phyloP scores from a whole-genome alignment of 352 stramenopile genomes.

The Globisporangium orthogonon region DNA sequence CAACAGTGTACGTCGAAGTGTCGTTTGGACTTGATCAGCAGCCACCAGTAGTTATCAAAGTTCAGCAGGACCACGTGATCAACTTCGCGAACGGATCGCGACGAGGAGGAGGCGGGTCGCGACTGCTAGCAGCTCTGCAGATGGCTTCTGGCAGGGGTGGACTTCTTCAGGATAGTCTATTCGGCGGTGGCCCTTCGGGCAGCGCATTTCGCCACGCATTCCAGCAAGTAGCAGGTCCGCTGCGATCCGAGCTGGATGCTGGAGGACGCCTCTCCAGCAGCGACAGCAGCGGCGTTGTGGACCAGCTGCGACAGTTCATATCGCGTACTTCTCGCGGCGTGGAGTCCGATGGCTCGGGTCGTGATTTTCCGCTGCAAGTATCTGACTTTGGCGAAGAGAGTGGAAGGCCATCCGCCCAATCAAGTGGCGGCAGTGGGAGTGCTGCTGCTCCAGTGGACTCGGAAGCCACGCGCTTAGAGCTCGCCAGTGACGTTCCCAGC shows the following conservation, averaged over 20 bases:
- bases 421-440: background rate
- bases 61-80: conserved; percentile 50
- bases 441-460: background rate
- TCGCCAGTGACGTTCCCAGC: conserved; percentile 4
- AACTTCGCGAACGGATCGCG: conserved; percentile 39
- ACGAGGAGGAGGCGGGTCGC: conserved; percentile 28
- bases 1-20: conserved; percentile 45
- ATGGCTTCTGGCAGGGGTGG: conserved; percentile 19
- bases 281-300: conserved; percentile 25
- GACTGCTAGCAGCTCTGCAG: conserved; percentile 55
- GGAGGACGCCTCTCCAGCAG: background rate
- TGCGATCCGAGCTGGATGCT: conserved; percentile 11
- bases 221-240: conserved; percentile 31
- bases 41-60: conserved; percentile 31
- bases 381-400: background rate
- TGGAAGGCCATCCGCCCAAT: background rate
- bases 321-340: conserved; percentile 20
- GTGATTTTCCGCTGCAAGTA: background rate
- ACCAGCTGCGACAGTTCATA: conserved; percentile 51
- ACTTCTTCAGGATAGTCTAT: conserved; percentile 10
- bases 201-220: conserved; percentile 27
- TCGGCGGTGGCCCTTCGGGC: conserved; percentile 8
- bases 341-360: conserved; percentile 2
- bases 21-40: conserved; percentile 32
- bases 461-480: conserved; percentile 1